Evolutionary conservation across 2,329 filamentous ascomycete species (phyloP).

Genomic region (Penicillium sp.): DNA sequence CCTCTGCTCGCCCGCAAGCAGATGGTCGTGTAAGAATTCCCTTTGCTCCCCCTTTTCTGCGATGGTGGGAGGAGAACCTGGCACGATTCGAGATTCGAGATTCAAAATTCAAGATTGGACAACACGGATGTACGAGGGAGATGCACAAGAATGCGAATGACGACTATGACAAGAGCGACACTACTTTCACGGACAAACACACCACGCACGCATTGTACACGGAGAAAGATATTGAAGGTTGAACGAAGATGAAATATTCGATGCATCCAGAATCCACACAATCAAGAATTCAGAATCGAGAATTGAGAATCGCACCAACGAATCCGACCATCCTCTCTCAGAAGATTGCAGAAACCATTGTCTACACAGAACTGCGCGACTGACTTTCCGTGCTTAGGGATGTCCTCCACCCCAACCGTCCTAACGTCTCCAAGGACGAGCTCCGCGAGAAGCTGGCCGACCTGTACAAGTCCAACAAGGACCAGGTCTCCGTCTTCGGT

Average conservation of each 20-base stretch:
- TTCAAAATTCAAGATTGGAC: constrained; percentile 11
- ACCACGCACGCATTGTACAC: neutral
- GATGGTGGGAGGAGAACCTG: constrained; percentile 5
- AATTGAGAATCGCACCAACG: constrained; percentile 7
- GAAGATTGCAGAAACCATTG: neutral
- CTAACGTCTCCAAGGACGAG: constrained; percentile 99
- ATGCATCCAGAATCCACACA: constrained; percentile 1
- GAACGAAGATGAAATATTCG: neutral
- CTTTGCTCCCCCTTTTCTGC: constrained; percentile 16
- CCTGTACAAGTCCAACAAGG: constrained; percentile 98
- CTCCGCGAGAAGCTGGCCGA: constrained; percentile 92
- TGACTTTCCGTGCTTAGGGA: constrained; percentile 65
- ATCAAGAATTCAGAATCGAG: constrained; percentile 5
- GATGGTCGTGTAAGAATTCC: constrained; percentile 92
- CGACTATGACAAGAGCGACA: neutral
- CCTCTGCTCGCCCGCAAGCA: constrained; percentile 98
- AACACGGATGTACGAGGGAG: too few relatives aligned
- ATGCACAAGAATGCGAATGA: neutral
- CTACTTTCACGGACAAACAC: constrained; percentile 10
- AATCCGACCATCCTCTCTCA: neutral
- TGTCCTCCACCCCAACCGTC: constrained; percentile 97
- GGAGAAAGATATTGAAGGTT: neutral
- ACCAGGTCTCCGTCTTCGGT: constrained; percentile 97
- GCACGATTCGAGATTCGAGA: constrained; percentile 6
- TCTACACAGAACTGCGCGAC: constrained; percentile 15